A percentile compares a stretch with the other conserved stretches of the same genome.
Evolutionary conservation across 306 rosid species (phyloP).

Genomic region (Citrullus mucosospermus): DNA sequence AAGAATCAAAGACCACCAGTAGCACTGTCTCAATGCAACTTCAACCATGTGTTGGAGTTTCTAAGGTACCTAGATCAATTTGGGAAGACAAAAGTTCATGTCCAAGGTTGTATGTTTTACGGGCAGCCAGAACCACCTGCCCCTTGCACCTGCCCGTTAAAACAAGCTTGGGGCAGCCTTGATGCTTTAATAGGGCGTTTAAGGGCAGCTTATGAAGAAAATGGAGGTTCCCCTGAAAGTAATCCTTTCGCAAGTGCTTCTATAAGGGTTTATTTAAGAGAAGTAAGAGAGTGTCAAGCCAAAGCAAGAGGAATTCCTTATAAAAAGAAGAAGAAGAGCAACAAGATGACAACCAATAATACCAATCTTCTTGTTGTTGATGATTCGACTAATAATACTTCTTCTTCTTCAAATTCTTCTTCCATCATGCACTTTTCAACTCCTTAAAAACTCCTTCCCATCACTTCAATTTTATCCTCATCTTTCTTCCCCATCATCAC

Average conservation of each 20-base stretch:
- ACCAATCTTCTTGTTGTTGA: neutral
- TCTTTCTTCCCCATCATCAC: neutral
- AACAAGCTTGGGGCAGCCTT: conserved; percentile 69
- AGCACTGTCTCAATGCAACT: conserved; percentile 39
- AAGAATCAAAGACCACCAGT: conserved; percentile 53
- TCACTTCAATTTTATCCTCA: neutral
- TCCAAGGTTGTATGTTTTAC: conserved; percentile 51
- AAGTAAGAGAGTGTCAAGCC: conserved; percentile 55
- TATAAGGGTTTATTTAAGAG: conserved; percentile 46
- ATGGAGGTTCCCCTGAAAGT: conserved; percentile 45
- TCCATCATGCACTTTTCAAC: conserved; percentile 25
- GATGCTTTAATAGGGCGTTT: conserved; percentile 63
- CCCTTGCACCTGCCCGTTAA: conserved; percentile 53
- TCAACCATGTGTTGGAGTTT: conserved; percentile 57
- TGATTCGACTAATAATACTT: neutral
- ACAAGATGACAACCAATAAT: neutral
- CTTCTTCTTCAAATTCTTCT: neutral
- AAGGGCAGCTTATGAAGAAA: conserved; percentile 62
- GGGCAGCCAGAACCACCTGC: conserved; percentile 67
- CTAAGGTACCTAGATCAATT: conserved; percentile 56
- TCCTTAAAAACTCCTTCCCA: neutral
- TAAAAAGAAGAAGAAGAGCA: conserved; percentile 54
- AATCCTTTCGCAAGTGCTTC: conserved; percentile 55
- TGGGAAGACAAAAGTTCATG: conserved; percentile 66
- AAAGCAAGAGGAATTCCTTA: conserved; percentile 67